Conservation (phyloP, 106 monocot species). For the Alisma plantagoaquatica region DNA sequence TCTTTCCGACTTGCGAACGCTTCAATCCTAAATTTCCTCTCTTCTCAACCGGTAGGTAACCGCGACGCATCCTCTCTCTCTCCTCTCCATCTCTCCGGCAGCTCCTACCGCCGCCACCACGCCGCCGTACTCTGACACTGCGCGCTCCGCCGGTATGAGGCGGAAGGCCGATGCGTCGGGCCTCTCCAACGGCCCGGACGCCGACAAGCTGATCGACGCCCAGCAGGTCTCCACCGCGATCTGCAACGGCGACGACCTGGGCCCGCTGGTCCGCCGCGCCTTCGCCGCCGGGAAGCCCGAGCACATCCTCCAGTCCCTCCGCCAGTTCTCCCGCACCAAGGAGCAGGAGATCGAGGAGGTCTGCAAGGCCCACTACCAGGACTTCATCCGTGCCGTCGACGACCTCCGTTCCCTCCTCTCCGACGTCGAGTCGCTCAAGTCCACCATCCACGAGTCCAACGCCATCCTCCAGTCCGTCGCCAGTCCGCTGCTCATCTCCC, state of each 20-base stretch:
- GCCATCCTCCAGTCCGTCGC: conserved; percentile 58
- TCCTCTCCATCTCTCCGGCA: no score
- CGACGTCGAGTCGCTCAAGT: conserved; percentile 81
- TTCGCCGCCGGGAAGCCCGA: conserved; percentile 81
- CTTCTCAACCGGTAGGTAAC: no score
- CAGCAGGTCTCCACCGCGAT: conserved; percentile 68
- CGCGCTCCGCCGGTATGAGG: conserved; percentile 10
- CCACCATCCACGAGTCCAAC: conserved; percentile 76
- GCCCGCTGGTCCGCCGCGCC: conserved; percentile 83
- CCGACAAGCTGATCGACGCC: conserved; percentile 22
- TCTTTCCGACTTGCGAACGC: no score
- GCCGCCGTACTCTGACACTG: no score
- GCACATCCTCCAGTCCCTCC: conserved; percentile 58
- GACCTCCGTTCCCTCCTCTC: conserved; percentile 96
- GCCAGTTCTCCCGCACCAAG: conserved; percentile 59
- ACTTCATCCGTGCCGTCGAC: conserved; percentile 97
- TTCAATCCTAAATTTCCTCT: no score
- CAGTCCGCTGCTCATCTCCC: conserved; percentile 52
- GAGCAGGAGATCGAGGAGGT: conserved; percentile 94
- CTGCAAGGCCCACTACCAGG: conserved; percentile 86
- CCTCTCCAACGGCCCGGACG: neutral
- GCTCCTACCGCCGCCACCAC: no score
- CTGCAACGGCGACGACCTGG: conserved; percentile 83
- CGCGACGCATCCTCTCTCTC: no score
- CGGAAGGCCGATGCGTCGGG: neutral